Evolutionary conservation across 1,284 basidiomycete genomes (phyloP), one percentile per base, ranked within the genome.

Genomic region (Sporisorium sorghi): DNA sequence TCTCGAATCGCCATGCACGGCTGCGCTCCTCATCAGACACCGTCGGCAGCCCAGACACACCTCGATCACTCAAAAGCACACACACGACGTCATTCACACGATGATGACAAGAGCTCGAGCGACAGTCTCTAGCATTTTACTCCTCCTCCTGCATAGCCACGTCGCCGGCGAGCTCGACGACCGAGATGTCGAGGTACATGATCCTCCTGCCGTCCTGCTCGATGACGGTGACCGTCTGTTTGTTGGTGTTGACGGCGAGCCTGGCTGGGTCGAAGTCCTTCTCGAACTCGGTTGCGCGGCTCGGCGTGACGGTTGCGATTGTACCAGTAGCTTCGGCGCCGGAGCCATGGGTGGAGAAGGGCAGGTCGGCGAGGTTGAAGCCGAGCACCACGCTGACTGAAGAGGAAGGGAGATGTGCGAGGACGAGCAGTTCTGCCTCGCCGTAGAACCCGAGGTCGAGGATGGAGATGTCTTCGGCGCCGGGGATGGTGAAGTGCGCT

Each of bases 211-310:
- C 58, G 7, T 66, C 58, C 26, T 55, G 39, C 5, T 55, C 58
- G 11, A 55, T 35, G 35, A 74, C 50, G 6, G 66, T 57, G 0
- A 60, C 66, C 14, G 66, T 74, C 46, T 74, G 65, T 49, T 74
- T 74, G 55, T 51, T 62, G 2, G 43, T 58, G 21, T 68, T 74
- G 43, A 74, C 64, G 7, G 72, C 62, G 14, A 74, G 42, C 28
- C 37, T 58, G 47, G 17, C 55, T 2, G 69, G 47, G 3, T 52
- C 39, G 49, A 72, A 66, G 14, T 40, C 56, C 12, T 40, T 44
- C 15, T 62, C 58, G n/a, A 72, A 60, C 46, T 72, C 62, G 12
- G 62, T 61, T 14, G 62, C 68, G 23, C 62, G 46, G 2, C 42
- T 35, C 5, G 62, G 62, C 50, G 26, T 21, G 7, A 59, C 46